phyloP scores from a whole-genome alignment of 2,329 filamentous ascomycete genomes.

The Coniochaeta sp. region DNA sequence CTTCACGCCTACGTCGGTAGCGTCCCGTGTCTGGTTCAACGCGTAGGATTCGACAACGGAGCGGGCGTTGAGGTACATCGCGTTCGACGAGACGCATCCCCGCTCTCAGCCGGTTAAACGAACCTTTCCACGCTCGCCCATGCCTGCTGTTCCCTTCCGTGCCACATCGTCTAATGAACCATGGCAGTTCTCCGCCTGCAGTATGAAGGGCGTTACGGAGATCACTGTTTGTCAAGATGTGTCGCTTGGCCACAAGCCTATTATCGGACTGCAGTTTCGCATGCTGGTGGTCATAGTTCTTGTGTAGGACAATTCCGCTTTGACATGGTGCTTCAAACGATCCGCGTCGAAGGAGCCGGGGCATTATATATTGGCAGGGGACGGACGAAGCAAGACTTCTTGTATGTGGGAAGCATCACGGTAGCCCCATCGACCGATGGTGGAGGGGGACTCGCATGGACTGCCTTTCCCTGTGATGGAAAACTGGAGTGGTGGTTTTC shows the following conservation, averaged over 20 bases:
- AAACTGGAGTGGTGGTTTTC: not conserved
- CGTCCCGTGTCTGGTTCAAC: not conserved
- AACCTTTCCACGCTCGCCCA: not conserved
- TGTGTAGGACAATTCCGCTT: not conserved
- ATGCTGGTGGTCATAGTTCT: not conserved
- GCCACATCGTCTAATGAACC: not conserved
- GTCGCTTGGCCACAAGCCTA: not conserved
- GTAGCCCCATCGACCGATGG: not conserved
- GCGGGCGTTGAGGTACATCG: not conserved
- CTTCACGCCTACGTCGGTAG: not conserved
- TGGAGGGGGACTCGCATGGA: not conserved
- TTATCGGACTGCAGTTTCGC: not conserved
- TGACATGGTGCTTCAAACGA: not conserved
- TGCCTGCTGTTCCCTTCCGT: not conserved
- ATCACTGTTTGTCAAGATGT: not conserved
- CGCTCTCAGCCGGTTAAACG: not conserved
- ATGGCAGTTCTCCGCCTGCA: not conserved
- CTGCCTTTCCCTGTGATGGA: not conserved
- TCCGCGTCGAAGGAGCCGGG: not conserved
- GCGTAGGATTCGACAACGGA: not conserved
- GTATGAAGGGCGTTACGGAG: not conserved
- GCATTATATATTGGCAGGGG: not conserved
- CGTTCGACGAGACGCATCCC: not conserved
- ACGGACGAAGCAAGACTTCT: not conserved
- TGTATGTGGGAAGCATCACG: not conserved